phyloP scores from a whole-genome alignment of 768 basidiomycete genomes.

The Agrocybe pediades region DNA sequence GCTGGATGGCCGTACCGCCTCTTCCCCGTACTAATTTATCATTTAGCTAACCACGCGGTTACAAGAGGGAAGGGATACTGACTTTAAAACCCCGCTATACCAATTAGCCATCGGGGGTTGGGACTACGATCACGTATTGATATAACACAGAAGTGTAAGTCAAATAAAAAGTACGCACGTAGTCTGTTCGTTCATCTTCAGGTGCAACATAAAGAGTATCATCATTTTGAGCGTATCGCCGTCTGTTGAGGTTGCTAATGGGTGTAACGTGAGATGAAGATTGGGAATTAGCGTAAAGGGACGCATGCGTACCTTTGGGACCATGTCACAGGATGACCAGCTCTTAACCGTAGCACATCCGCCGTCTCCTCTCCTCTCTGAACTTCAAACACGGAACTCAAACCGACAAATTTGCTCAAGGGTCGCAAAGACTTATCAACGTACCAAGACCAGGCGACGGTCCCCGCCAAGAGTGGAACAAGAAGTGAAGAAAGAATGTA shows the following conservation, averaged over 20 bases:
- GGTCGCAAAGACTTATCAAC: constrained; percentile 68
- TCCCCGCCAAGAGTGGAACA: constrained; percentile 74
- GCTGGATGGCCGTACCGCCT: constrained; percentile 95
- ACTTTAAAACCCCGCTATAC: constrained; percentile 94
- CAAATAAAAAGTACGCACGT: constrained; percentile 45
- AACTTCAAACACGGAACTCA: constrained; percentile 88
- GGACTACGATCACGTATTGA: constrained; percentile 48
- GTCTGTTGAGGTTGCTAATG: constrained; percentile 75
- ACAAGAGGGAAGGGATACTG: constrained; percentile 8
- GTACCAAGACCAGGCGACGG: constrained; percentile 81
- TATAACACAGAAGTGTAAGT: constrained; percentile 10
- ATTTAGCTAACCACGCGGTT: constrained; percentile 9
- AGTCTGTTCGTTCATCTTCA: constrained; percentile 90
- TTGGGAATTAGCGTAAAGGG: background rate
- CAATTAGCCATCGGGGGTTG: constrained; percentile 97
- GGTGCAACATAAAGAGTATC: constrained; percentile 95
- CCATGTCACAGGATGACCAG: constrained; percentile 86
- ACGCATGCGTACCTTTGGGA: constrained; percentile 71
- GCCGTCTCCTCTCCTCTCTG: constrained; percentile 86
- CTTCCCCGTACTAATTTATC: constrained; percentile 75
- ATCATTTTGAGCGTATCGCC: constrained; percentile 91
- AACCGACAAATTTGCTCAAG: constrained; percentile 78
- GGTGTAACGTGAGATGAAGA: background rate
- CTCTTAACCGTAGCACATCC: constrained; percentile 71
- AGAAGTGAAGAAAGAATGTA: constrained; percentile 57